phyloP scores from a whole-genome alignment of 83 land plant species.

The Diphasiastrum complanatum region DNA sequence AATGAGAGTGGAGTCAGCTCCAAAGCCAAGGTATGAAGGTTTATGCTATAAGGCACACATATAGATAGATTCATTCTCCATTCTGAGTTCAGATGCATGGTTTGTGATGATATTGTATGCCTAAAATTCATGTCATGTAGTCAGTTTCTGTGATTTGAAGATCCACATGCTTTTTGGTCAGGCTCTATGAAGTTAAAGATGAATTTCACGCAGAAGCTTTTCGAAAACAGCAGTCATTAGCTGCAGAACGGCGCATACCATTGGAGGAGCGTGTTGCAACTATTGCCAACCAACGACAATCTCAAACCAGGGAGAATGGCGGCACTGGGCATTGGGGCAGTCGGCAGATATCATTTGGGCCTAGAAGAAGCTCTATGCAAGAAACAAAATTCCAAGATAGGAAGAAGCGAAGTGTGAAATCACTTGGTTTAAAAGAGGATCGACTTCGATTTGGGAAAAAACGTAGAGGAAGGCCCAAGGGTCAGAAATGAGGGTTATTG shows the following conservation, averaged over 20 bases:
- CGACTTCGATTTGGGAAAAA: too few relatives aligned
- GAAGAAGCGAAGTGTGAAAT: constrained; percentile 68
- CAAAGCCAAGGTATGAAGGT: constrained; percentile 18
- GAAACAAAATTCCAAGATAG: neutral
- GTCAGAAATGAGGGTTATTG: too few relatives aligned
- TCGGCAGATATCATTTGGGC: constrained; percentile 62
- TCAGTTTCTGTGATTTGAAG: neutral
- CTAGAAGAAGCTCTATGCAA: constrained; percentile 40
- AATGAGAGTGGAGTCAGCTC: neutral
- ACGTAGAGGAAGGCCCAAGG: too few relatives aligned
- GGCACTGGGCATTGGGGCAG: constrained; percentile 78
- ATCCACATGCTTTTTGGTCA: constrained; percentile 9
- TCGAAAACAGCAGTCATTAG: constrained; percentile 53
- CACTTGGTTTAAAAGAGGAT: constrained; percentile 50
- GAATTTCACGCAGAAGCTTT: constrained; percentile 92
- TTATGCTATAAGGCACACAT: neutral
- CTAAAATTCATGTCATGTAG: neutral
- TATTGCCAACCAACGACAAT: neutral
- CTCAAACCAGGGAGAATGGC: constrained; percentile 7
- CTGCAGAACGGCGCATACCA: constrained; percentile 55
- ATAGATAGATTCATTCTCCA: neutral
- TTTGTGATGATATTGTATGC: neutral
- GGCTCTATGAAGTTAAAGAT: constrained; percentile 91
- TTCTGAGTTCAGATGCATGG: neutral
- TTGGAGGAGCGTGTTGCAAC: constrained; percentile 69